Evolutionary conservation across 2,329 filamentous ascomycete species (phyloP).

Genomic region (Scedosporium apiospermum): DNA sequence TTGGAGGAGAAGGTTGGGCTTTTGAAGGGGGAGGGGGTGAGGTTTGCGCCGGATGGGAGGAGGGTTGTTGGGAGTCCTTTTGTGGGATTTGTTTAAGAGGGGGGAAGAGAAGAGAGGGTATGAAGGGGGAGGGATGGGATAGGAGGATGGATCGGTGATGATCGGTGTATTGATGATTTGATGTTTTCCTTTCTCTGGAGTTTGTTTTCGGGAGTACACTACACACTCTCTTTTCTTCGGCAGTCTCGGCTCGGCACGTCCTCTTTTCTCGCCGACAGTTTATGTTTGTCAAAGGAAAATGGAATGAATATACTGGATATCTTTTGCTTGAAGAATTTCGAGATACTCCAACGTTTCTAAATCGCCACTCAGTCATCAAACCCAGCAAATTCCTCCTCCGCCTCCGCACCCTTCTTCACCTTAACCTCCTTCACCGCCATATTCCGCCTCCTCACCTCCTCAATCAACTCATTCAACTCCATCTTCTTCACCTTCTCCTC

Average conservation of each 20-base stretch:
- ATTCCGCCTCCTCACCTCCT: conserved; percentile 52
- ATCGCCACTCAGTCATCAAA: conserved; percentile 36
- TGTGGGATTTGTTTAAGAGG: conserved; percentile 25
- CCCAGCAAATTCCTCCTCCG: conserved; percentile 47
- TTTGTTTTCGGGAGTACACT: too few relatives aligned
- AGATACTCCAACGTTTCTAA: not conserved
- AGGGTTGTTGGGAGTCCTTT: conserved; percentile 51
- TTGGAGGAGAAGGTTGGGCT: conserved; percentile 55
- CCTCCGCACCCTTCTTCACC: conserved; percentile 14
- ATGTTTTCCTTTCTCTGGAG: too few relatives aligned
- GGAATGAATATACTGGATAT: not conserved
- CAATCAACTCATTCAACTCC: conserved; percentile 56
- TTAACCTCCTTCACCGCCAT: conserved; percentile 18
- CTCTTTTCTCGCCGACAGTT: too few relatives aligned
- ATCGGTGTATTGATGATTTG: too few relatives aligned
- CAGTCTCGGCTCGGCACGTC: too few relatives aligned
- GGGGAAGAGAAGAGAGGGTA: not conserved
- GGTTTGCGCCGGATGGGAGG: conserved; percentile 46
- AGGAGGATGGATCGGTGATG: too few relatives aligned
- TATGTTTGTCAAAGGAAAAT: not conserved
- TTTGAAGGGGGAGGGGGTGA: conserved; percentile 54
- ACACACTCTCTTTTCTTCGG: too few relatives aligned
- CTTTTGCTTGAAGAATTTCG: not conserved
- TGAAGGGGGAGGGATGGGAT: not conserved
- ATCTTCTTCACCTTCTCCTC: conserved; percentile 54